A percentile compares a stretch with the other conserved stretches of the same genome.
Conservation (phyloP, 768 basidiomycete species). For the Daedalea quercina region DNA sequence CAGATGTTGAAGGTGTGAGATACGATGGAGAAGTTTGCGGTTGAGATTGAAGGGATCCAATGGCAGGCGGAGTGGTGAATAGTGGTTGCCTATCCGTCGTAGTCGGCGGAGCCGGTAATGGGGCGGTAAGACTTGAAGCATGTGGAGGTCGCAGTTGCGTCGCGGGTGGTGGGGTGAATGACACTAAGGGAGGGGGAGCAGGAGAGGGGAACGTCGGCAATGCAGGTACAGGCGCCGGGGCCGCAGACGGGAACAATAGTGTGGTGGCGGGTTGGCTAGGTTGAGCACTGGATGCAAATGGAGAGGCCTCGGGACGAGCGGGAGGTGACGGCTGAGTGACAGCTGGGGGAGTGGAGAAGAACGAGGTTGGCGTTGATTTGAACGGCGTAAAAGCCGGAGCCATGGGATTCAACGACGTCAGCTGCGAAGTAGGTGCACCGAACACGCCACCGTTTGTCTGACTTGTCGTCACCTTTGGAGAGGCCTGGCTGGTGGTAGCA, state of each 20-base stretch:
- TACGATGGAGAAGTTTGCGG: constrained; percentile 6
- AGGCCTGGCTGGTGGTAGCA: neutral
- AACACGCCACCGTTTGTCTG: neutral
- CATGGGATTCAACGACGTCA: constrained; percentile 8
- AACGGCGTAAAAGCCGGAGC: constrained; percentile 13
- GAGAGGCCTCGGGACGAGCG: neutral
- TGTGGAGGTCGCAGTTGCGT: neutral
- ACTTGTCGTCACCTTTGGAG: neutral
- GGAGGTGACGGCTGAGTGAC: neutral
- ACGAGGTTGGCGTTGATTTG: neutral
- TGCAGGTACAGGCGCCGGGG: neutral
- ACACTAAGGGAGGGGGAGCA: neutral
- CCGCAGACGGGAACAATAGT: neutral
- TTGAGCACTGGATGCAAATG: neutral
- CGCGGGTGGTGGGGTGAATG: neutral
- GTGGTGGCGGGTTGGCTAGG: neutral
- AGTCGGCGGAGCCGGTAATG: constrained; percentile 2
- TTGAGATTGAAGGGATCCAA: constrained; percentile 7
- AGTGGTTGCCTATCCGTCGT: constrained; percentile 18
- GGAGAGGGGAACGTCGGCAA: neutral
- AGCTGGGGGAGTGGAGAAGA: constrained; percentile 2
- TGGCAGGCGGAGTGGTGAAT: constrained; percentile 19
- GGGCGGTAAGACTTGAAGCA: neutral
- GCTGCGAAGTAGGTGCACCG: neutral
- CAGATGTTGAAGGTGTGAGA: constrained; percentile 8